Evolutionary conservation across 2,329 filamentous ascomycete genomes (phyloP), one percentile per base, ranked within the genome.

Genomic region (Didymosphaeria variabile): DNA sequence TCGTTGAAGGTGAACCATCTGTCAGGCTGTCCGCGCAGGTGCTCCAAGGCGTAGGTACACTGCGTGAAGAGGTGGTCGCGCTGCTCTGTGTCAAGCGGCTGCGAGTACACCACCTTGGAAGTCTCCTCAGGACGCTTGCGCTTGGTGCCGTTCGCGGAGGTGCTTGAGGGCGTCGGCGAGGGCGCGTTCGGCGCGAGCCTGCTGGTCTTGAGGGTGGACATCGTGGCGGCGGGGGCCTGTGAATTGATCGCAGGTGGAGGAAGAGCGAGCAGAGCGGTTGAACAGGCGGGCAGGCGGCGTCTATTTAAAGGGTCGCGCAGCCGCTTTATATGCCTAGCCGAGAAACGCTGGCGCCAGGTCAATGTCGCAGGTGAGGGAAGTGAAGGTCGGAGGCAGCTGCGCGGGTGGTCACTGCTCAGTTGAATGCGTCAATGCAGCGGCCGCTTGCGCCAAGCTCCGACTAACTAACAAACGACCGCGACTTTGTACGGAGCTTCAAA

Each of bases 1-100:
- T 94, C 90, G 52, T 86, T 82, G 61, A 96, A 91, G 38, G 85
- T 86, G 75, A 93, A 87, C 58, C 90, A 81, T 62, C 88, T 81
- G 60, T 87, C 52, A 19, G 52, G 87, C 74, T 90, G 89, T 75
- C 90, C 89, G 49, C 70, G 73, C 58, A 77, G 66, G 34, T 71
- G 61, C 64, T 94, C 88, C 75, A 97, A 89, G 21, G 93, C 92
- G 80, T 93, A 97, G 60, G 91, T 87, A 75, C 97, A 90, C 77
- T 97, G 92, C 13, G 93, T 96, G 82, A 93, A 90, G 77, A 95
- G 88, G 78, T 94, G 90, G 62, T 85, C 85, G 67, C 93, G 93
- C 55, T 90, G 91, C 73, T 90, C 90, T 17, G 88, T 92, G 72
- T 90, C 88, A 66, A 87, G 86, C 21, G 91, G 91, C 80, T 94